Percentiles rank a stretch among this genome's conserved stretches.
Evolutionary conservation across 2,329 filamentous ascomycete genomes (phyloP).

Genomic region (Dendrostoma leiphaemia): DNA sequence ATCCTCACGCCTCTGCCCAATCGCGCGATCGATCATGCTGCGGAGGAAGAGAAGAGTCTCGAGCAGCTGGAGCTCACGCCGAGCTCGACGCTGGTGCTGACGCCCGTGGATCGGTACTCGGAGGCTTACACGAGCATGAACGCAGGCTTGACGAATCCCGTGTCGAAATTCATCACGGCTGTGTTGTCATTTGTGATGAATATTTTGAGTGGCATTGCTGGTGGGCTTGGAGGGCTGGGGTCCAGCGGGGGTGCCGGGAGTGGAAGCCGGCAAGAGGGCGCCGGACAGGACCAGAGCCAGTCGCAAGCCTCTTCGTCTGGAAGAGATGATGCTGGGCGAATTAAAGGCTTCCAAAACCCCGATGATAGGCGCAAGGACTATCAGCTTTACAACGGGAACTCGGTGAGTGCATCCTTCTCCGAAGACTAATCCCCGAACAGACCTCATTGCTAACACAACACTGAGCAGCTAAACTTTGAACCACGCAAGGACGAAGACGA

Average conservation of each 20-base stretch:
- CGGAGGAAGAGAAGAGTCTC: conserved; percentile 69
- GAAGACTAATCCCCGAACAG: background rate
- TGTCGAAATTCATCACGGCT: conserved; percentile 24
- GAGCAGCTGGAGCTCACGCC: conserved; percentile 71
- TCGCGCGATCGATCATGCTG: conserved; percentile 64
- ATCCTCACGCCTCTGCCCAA: conserved; percentile 78
- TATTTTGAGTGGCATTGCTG: conserved; percentile 8
- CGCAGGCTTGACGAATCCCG: conserved; percentile 24
- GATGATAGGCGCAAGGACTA: conserved; percentile 55
- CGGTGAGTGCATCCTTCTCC: conserved; percentile 51
- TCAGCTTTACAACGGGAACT: conserved; percentile 90
- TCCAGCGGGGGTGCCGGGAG: background rate
- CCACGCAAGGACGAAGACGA: conserved; percentile 61
- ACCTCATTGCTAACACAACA: conserved; percentile 31
- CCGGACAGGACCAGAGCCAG: background rate
- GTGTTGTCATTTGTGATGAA: conserved; percentile 25
- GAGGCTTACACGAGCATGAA: conserved; percentile 36
- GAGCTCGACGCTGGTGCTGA: conserved; percentile 77
- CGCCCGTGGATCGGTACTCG: conserved; percentile 58
- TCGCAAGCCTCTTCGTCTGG: conserved; percentile 22
- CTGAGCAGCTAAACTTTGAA: conserved; percentile 63
- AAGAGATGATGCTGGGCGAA: conserved; percentile 21
- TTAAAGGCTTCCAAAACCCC: conserved; percentile 52
- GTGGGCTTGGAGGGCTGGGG: conserved; percentile 18
- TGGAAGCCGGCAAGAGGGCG: background rate